Conservation (phyloP, 441 rosid species). For the Populus hybrid region DNA sequence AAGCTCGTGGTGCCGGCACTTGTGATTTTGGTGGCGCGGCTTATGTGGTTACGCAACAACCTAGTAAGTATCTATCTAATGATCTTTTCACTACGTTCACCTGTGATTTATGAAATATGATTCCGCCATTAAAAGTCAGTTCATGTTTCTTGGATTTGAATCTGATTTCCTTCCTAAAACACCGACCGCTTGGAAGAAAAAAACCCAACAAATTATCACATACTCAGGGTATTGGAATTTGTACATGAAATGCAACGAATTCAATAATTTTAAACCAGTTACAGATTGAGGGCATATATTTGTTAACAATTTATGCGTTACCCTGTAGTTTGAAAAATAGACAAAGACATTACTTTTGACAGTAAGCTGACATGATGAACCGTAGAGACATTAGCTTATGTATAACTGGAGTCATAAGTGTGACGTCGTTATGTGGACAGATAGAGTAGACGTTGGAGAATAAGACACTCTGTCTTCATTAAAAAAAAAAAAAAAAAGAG, state of each 20-base stretch:
- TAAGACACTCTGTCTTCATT: too few relatives aligned
- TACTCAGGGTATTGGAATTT: too few relatives aligned
- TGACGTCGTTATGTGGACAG: not conserved
- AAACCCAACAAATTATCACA: too few relatives aligned
- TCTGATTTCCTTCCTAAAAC: not conserved
- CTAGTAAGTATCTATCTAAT: slow-evolving; percentile 50
- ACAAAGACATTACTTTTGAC: not conserved
- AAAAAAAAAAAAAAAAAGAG: too few relatives aligned
- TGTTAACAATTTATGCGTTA: not conserved
- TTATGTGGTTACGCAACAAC: slow-evolving; percentile 64
- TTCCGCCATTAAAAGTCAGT: not conserved
- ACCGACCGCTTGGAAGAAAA: not conserved
- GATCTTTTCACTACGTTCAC: not conserved
- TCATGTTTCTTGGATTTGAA: not conserved
- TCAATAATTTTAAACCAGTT: too few relatives aligned
- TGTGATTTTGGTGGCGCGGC: slow-evolving; percentile 89
- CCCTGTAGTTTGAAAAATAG: not conserved
- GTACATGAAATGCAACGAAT: too few relatives aligned
- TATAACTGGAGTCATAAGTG: too few relatives aligned
- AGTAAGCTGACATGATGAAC: not conserved
- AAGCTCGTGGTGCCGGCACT: slow-evolving; percentile 58
- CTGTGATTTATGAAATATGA: not conserved
- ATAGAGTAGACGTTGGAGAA: too few relatives aligned
- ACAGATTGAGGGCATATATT: not conserved
- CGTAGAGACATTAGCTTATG: not conserved